A percentile compares a stretch with the other conserved stretches of the same genome.
These are phyloP conservation scores for Dactylellina cionopaga DNA, from an alignment of 2,329 filamentous ascomycete genomes.

Conservation along the genomic window DNA sequence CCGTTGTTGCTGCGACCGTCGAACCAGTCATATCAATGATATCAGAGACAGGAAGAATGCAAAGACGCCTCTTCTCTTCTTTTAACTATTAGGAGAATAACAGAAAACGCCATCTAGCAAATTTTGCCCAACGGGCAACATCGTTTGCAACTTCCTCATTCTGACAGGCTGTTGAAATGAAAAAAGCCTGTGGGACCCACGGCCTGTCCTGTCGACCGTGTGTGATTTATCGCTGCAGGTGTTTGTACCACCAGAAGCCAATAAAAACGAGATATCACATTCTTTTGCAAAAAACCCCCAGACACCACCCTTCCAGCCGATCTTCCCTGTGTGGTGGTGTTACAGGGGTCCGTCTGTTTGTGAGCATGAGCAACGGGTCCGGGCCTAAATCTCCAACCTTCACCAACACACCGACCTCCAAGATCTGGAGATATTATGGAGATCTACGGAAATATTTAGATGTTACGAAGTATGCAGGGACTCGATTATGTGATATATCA, in stretches of 20 bases:
- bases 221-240: slow-evolving; percentile 48
- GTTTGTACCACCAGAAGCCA: slow-evolving; percentile 47
- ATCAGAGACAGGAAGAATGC: slow-evolving; percentile 1
- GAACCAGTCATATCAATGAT: background rate
- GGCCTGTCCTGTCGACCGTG: slow-evolving; percentile 31
- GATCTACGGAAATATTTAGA: slow-evolving; percentile 35
- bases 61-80: slow-evolving; percentile 22
- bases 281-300: slow-evolving; percentile 14
- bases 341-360: slow-evolving; percentile 12
- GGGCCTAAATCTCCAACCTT: slow-evolving; percentile 38
- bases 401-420: slow-evolving; percentile 33
- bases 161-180: slow-evolving; percentile 8
- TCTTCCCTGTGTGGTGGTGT: slow-evolving; percentile 17
- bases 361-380: slow-evolving; percentile 18
- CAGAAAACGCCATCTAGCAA: slow-evolving; percentile 19
- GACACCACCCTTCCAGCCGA: slow-evolving; percentile 39
- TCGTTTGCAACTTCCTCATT: slow-evolving; percentile 33
- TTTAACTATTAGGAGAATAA: slow-evolving; percentile 32
- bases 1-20: slow-evolving; percentile 20
- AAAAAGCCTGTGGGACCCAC: slow-evolving; percentile 20
- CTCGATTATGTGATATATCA: slow-evolving; percentile 47
- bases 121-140: background rate
- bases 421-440: slow-evolving; percentile 48
- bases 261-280: slow-evolving; percentile 39
- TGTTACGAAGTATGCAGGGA: slow-evolving; percentile 54